Conservation (phyloP, 495 filamentous ascomycete genomes). For the Friedmanniomyces endolithicus region DNA sequence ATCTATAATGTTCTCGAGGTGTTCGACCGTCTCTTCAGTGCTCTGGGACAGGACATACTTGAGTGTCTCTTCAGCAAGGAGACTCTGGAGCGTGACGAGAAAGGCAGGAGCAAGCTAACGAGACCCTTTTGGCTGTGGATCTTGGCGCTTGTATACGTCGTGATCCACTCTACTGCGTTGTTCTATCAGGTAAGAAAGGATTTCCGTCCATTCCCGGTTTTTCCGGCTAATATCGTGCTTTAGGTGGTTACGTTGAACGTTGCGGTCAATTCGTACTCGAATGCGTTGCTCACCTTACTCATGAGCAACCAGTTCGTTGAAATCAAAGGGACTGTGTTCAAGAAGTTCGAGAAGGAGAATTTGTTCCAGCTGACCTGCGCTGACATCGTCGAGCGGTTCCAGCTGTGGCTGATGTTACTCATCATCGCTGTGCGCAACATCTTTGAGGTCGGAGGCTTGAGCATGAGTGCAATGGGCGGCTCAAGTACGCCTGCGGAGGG, state of each 20-base stretch:
- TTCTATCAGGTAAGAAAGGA: no score
- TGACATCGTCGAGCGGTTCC: constrained; percentile 93
- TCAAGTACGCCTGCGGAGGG: constrained; percentile 15
- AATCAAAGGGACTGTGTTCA: constrained; percentile 95
- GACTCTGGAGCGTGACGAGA: constrained; percentile 71
- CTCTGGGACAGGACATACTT: constrained; percentile 87
- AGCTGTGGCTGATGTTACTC: constrained; percentile 90
- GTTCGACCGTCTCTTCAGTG: constrained; percentile 73
- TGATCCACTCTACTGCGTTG: constrained; percentile 69
- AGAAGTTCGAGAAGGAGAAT: constrained; percentile 95
- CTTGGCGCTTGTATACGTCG: constrained; percentile 74
- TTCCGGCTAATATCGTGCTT: no score
- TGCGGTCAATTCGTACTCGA: constrained; percentile 96
- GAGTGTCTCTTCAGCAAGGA: constrained; percentile 91
- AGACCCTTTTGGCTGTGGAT: constrained; percentile 85
- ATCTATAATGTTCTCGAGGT: constrained; percentile 95
- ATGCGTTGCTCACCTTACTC: constrained; percentile 80
- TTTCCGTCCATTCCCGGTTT: no score
- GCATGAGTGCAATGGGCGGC: constrained; percentile 12
- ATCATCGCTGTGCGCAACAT: constrained; percentile 94
- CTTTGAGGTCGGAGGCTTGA: constrained; percentile 72
- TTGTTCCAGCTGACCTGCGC: constrained; percentile 93
- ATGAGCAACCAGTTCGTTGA: constrained; percentile 96
- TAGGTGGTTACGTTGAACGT: constrained; percentile 97
- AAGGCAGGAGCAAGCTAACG: constrained; percentile 85